These are phyloP conservation scores for Vaccinium corymbosum DNA, from an alignment of 148 eudicot species.

Conservation along the genomic window DNA sequence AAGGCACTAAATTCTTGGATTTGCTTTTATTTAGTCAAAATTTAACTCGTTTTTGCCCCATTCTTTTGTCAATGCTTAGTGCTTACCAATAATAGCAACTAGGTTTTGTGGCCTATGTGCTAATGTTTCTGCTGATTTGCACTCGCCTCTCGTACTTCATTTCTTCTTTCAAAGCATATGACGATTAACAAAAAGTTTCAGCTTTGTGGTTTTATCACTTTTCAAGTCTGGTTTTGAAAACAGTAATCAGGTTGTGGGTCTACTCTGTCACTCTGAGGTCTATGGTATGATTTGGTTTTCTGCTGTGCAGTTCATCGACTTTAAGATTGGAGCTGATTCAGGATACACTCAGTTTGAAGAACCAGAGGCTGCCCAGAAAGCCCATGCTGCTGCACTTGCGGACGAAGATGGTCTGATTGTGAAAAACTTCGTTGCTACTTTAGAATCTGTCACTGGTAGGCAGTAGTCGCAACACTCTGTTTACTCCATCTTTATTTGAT, in stretches of 20 bases:
- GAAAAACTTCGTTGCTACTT: constrained; percentile 57
- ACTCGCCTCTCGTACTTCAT: background rate
- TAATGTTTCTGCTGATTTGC: background rate
- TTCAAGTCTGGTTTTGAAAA: background rate
- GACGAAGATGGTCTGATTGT: constrained; percentile 74
- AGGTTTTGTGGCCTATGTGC: background rate
- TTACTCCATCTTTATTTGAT: background rate
- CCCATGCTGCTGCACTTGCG: constrained; percentile 75
- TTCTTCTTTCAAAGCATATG: background rate
- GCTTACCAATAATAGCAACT: background rate
- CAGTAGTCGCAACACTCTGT: background rate
- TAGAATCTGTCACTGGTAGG: constrained; percentile 78
- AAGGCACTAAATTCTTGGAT: too few species aligned
- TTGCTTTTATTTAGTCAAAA: too few species aligned
- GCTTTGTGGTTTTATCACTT: background rate
- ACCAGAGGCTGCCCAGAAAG: constrained; percentile 66
- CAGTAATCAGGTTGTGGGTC: background rate
- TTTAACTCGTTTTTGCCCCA: too few species aligned
- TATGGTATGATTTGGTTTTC: background rate
- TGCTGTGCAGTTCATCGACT: constrained; percentile 43
- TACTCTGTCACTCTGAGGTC: background rate
- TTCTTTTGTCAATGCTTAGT: background rate
- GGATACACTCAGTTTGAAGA: constrained; percentile 80
- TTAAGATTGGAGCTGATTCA: constrained; percentile 62
- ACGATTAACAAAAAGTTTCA: background rate